Base-by-base conservation (phyloP, 2,329 filamentous ascomycete species). In the Arthrobotrys pseudoclavata region DNA sequence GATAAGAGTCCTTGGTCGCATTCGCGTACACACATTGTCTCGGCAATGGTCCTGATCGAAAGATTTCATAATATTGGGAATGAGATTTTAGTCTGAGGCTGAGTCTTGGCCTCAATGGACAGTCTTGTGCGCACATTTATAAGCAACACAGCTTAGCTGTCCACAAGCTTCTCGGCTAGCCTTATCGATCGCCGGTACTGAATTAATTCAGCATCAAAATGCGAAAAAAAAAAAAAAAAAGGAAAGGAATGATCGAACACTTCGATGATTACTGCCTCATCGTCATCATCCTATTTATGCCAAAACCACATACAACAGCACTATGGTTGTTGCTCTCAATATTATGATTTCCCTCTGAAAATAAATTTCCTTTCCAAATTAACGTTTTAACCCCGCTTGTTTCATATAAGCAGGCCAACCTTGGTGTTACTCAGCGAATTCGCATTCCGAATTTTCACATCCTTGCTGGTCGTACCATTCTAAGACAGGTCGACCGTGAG, bases 221-320 rank as follows among this genome's bases (percentile, higher is more conserved):
- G 47, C 47, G 47, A 50, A 50, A 50, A 50, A 50, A 50, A 24
- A 4, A 50, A 50, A 24, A 50, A 50, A 12, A 22, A 47, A 22
- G 4, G 18, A 4, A 47, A 22, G 10, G 42, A 20, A 45, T 45
- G n/a, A 1, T 45, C 18, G 4, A 45, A 20, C 3, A 9, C 42
- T 20, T 18, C 10, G 37, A 1, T 13, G 15, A 40, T 37, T 4
- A 7, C 10, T 40, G 2, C 37, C 13, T 40, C 13, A 15, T 12
- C 13, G 5, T 3, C 12, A 15, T 40, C 4, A 12, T 40, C 12
- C 10, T 40, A 12, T 3, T n/a, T 40, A 40, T 12, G 37, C 37
- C 12, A 40, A 40, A 40, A 15, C 15, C 37, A 12, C 31, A 42
- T n/a, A 15, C 4, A 5, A 15, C 15, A 42, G 9, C 34, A 42